These are phyloP conservation scores for Sporisorium sorghi DNA, from an alignment of 1,284 basidiomycete species.

Conservation along the genomic window DNA sequence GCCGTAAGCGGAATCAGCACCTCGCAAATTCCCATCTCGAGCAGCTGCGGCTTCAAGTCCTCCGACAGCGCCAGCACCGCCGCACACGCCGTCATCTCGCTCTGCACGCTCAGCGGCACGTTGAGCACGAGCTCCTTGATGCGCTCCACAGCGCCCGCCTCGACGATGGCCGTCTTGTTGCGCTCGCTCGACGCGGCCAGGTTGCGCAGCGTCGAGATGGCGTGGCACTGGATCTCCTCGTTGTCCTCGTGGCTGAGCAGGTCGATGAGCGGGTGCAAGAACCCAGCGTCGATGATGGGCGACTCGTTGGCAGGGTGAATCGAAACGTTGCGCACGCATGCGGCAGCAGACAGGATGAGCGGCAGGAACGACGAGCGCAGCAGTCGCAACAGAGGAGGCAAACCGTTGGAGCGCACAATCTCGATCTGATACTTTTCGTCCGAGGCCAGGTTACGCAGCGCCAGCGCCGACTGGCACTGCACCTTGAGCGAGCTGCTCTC, in stretches of 20 bases:
- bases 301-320: constrained; percentile 99
- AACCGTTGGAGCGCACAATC: constrained; percentile 95
- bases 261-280: constrained; percentile 94
- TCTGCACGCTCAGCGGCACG: constrained; percentile 96
- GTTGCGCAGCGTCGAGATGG: constrained; percentile 97
- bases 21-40: constrained; percentile 99
- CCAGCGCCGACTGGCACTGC: constrained; percentile 97
- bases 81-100: constrained; percentile 99
- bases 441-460: constrained; percentile 93
- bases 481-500: constrained; percentile 97
- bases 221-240: constrained; percentile 99
- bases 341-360: constrained; percentile 97
- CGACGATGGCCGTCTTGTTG: constrained; percentile 98
- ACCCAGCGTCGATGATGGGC: constrained; percentile 98
- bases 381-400: constrained; percentile 90
- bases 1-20: constrained; percentile 96
- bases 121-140: constrained; percentile 96
- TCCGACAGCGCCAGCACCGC: constrained; percentile 73
- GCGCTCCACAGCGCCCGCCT: constrained; percentile 96
- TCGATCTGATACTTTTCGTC: constrained; percentile 99
- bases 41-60: constrained; percentile 72
- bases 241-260: constrained; percentile 97
- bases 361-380: constrained; percentile 97
- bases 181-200: constrained; percentile 96
- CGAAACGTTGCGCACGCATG: constrained; percentile 98